These are phyloP conservation scores for Globisporangium splendens DNA, from an alignment of 352 stramenopile species.

Conservation along the genomic window DNA sequence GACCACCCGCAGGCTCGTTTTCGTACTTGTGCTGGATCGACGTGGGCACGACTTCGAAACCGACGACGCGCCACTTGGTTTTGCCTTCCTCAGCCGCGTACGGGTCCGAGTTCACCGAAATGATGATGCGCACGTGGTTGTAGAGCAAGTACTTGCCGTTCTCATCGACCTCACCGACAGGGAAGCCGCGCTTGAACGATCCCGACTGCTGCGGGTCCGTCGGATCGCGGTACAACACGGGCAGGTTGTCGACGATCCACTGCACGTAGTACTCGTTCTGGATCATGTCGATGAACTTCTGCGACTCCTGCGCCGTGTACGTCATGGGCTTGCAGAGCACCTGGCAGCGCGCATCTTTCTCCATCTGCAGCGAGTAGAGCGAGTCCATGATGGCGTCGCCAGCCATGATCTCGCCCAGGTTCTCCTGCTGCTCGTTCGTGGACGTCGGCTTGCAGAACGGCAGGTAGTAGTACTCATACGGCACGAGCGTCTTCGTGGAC, in stretches of 20 bases:
- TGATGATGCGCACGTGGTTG: slow-evolving; percentile 97
- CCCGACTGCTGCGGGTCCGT: slow-evolving; percentile 60
- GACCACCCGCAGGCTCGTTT: slow-evolving; percentile 74
- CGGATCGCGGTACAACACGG: slow-evolving; percentile 83
- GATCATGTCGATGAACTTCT: slow-evolving; percentile 91
- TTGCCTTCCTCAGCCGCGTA: slow-evolving; percentile 53
- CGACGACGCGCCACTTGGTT: slow-evolving; percentile 89
- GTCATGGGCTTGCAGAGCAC: slow-evolving; percentile 88
- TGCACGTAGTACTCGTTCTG: slow-evolving; percentile 95
- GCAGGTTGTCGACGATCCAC: slow-evolving; percentile 92
- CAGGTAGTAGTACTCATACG: slow-evolving; percentile 99
- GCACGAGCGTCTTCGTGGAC: slow-evolving; percentile 96
- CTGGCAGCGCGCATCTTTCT: slow-evolving; percentile 85
- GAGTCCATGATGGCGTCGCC: slow-evolving; percentile 91
- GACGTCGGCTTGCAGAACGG: slow-evolving; percentile 87
- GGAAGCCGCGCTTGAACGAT: slow-evolving; percentile 89
- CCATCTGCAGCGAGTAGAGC: slow-evolving; percentile 88
- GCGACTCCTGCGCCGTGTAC: slow-evolving; percentile 75
- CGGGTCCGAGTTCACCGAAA: slow-evolving; percentile 89
- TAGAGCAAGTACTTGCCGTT: slow-evolving; percentile 94
- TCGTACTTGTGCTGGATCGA: slow-evolving; percentile 92
- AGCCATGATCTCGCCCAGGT: slow-evolving; percentile 91
- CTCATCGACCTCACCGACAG: slow-evolving; percentile 90
- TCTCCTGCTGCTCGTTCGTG: slow-evolving; percentile 87
- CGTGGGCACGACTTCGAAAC: slow-evolving; percentile 95